Evolutionary conservation across 768 basidiomycete genomes (phyloP), one percentile per base, ranked within the genome.

Genomic region (Pisolithus tinctorius): DNA sequence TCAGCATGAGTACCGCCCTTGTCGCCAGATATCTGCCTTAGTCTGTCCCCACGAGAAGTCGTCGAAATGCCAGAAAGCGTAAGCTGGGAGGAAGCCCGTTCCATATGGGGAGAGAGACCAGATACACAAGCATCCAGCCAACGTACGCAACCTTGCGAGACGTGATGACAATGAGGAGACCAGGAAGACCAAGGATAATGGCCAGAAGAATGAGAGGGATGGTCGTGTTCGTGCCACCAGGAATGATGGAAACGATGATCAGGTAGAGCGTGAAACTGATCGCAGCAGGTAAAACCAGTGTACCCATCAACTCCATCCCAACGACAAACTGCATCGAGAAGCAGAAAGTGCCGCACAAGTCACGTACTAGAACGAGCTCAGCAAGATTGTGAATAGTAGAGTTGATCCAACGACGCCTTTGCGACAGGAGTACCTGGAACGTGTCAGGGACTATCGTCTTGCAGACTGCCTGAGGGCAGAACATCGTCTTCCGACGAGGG

Each of bases 281-380:
- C 55, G 96, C 95, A 38, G 94, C 96, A 20, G 96, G 96, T 23
- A 98, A 76, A 27, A 98, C 95, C 55, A 99, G 79, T 3, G 96
- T 98, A 64, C 95, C 95, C 54, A 89, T 83, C 56, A 99, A 76
- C 66, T 99, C 96, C 94, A 99, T 99, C 66, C 88, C 93, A 34
- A 95, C 92, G 58, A 97, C 93, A 64, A 97, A 97, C 74, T 96
- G 94, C 95, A 97, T 97, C 10, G 92, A 94, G 81, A 99, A 98
- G 75, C 96, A 99, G 84, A 98, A 99, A 3, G 94, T 97, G 44
- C 96, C 96, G 59, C 95, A 99, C n/a, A 98, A 82, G 68, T 99
- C 96, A 23, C 94, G 84, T 25, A 99, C 95, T 46, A 97, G 78
- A 30, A 98, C 70, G 52, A 99, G 76, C 65, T 98, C 95, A n/a